Conservation (phyloP, 2,329 filamentous ascomycete species). For the Colletotrichum shisoi region DNA sequence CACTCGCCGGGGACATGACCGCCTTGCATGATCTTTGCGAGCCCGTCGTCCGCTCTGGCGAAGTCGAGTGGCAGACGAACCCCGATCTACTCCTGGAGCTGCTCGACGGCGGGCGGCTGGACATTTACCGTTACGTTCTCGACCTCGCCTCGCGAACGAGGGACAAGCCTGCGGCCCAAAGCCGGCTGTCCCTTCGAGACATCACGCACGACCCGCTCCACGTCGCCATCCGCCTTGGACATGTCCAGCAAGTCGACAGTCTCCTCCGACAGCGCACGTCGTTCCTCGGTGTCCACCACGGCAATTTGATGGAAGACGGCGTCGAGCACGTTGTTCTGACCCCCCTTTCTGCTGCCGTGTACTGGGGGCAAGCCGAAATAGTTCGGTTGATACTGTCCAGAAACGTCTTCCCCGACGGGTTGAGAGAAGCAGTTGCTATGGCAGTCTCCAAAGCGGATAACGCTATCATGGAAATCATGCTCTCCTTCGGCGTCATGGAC, state of each 20-base stretch:
- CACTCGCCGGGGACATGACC: slow-evolving; percentile 42
- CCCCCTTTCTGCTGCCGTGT: slow-evolving; percentile 44
- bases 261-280: slow-evolving; percentile 40
- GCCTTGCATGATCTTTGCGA: slow-evolving; percentile 44
- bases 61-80: slow-evolving; percentile 43
- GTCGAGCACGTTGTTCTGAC: slow-evolving; percentile 40
- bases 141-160: slow-evolving; percentile 44
- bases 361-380: slow-evolving; percentile 44
- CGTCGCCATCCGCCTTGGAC: slow-evolving; percentile 45
- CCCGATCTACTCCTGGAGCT: slow-evolving; percentile 42
- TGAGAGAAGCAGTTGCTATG: slow-evolving; percentile 42
- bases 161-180: slow-evolving; percentile 21
- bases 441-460: slow-evolving; percentile 39
- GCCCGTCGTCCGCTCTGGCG: slow-evolving; percentile 44
- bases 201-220: slow-evolving; percentile 45
- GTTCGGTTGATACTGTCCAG: slow-evolving; percentile 41
- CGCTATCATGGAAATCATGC: slow-evolving; percentile 41
- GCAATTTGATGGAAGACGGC: slow-evolving; percentile 7
- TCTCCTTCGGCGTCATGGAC: slow-evolving; percentile 24
- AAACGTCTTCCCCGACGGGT: slow-evolving; percentile 32
- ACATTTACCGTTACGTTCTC: slow-evolving; percentile 45
- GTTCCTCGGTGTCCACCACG: slow-evolving; percentile 40
- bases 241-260: slow-evolving; percentile 35
- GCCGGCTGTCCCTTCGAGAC: slow-evolving; percentile 37
- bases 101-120: slow-evolving; percentile 41